Percentiles rank a stretch among this genome's conserved stretches.
These are phyloP conservation scores for Lunasporangiospora selenospora DNA, from an alignment of 192 early-diverging fungal genomes.

Conservation along the genomic window DNA sequence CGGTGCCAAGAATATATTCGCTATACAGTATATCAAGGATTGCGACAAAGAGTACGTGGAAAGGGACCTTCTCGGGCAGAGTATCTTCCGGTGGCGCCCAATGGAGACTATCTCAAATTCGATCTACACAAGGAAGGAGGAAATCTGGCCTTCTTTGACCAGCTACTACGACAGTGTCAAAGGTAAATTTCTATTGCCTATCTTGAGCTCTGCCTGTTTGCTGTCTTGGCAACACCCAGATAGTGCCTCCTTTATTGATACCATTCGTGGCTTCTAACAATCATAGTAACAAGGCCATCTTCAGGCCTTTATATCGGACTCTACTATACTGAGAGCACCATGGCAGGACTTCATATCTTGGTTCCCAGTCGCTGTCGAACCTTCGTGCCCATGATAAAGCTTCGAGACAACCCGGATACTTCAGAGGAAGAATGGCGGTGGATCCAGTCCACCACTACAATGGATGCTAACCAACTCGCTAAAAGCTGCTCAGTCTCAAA, in stretches of 20 bases:
- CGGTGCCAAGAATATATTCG: conserved; percentile 51
- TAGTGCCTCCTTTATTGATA: no score
- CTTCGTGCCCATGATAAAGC: conserved; percentile 50
- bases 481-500: conserved; percentile 26
- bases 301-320: conserved; percentile 55
- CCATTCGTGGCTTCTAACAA: no score
- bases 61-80: conserved; percentile 38
- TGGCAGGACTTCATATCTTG: conserved; percentile 50
- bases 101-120: conserved; percentile 36
- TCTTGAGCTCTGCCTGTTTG: no score
- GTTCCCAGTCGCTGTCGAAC: conserved; percentile 51
- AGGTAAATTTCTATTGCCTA: conserved; percentile 35
- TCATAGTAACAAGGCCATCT: conserved; percentile 42
- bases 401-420: conserved; percentile 40
- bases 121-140: conserved; percentile 37
- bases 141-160: conserved; percentile 28
- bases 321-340: conserved; percentile 56
- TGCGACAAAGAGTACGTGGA: conserved; percentile 34
- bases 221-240: no score
- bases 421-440: conserved; percentile 50
- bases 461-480: conserved; percentile 13
- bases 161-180: conserved; percentile 29
- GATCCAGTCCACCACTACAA: conserved; percentile 41
- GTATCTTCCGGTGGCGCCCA: conserved; percentile 48
- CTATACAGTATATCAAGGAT: conserved; percentile 50